Percentiles rank a stretch among this genome's conserved stretches.
These are phyloP conservation scores for Rossbeevera mucosa DNA, from an alignment of 768 basidiomycete species.

Conservation along the genomic window DNA sequence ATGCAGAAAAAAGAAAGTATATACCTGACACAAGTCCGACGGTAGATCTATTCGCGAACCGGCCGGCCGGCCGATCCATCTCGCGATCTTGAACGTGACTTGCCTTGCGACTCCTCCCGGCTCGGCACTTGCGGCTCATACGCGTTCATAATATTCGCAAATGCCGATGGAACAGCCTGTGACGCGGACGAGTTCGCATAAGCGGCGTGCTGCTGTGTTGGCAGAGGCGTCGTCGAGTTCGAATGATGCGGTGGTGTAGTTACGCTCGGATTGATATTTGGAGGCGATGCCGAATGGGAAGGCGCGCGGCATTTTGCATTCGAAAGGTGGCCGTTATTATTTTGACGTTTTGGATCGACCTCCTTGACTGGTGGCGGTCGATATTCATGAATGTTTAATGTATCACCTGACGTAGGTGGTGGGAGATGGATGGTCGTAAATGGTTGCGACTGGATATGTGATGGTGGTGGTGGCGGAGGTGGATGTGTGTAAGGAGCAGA, in stretches of 20 bases:
- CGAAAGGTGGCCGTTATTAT: constrained; percentile 9
- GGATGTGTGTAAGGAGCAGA: constrained; percentile 17
- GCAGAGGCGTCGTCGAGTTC: constrained; percentile 4
- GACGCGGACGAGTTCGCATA: constrained; percentile 18
- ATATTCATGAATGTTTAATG: constrained; percentile 32
- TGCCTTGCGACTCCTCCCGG: constrained; percentile 22
- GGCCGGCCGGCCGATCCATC: constrained; percentile 18
- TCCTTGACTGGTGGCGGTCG: constrained; percentile 25
- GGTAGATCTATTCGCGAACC: constrained; percentile 12
- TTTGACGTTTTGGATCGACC: constrained; percentile 17
- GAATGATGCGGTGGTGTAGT: constrained; percentile 18
- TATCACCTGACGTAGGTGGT: constrained; percentile 24
- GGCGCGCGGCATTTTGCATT: constrained; percentile 10
- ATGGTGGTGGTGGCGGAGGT: constrained; percentile 12
- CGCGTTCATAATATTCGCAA: constrained; percentile 71
- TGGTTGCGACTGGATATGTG: constrained; percentile 21
- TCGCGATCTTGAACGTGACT: constrained; percentile 27
- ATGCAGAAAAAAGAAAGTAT: not conserved
- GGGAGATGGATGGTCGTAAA: constrained; percentile 32
- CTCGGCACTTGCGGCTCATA: constrained; percentile 39
- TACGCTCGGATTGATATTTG: constrained; percentile 17
- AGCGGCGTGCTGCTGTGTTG: constrained; percentile 17
- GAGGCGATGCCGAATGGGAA: constrained; percentile 23
- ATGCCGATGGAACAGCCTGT: constrained; percentile 45
- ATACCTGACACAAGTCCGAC: not conserved